Percentiles rank a stretch among this genome's conserved stretches.
Evolutionary conservation across 257 asterid genomes (phyloP).

Genomic region (Petrea volubilis): DNA sequence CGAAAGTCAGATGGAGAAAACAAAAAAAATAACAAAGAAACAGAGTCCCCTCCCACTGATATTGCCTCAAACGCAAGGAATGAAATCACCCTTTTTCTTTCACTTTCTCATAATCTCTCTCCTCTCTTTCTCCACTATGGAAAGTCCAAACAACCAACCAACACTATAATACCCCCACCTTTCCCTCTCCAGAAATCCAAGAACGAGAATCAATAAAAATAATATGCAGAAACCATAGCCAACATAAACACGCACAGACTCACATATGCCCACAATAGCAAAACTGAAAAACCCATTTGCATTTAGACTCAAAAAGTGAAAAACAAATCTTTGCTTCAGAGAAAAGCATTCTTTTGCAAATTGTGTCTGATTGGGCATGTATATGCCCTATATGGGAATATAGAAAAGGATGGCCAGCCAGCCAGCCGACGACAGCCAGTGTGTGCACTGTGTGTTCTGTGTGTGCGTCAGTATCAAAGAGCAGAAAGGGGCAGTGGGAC

Average conservation of each 20-base stretch:
- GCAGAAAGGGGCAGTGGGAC: conserved; percentile 28
- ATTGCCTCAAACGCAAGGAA: background rate
- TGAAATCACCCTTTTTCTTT: background rate
- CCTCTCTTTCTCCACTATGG: conserved; percentile 25
- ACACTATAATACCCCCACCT: conserved; percentile 8
- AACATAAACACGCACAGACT: conserved; percentile 21
- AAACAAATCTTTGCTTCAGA: conserved; percentile 25
- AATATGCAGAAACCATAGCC: conserved; percentile 3
- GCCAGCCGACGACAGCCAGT: conserved; percentile 37
- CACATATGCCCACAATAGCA: conserved; percentile 27
- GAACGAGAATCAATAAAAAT: conserved; percentile 27
- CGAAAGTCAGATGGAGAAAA: conserved; percentile 28
- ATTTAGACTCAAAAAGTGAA: conserved; percentile 3
- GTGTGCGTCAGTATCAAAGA: conserved; percentile 48
- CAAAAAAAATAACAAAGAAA: conserved; percentile 22
- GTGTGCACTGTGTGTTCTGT: conserved; percentile 27
- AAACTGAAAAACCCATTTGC: conserved; percentile 13
- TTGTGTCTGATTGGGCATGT: conserved; percentile 3
- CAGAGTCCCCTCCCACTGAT: conserved; percentile 4
- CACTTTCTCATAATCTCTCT: conserved; percentile 6
- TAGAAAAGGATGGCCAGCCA: conserved; percentile 21
- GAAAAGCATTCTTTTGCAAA: conserved; percentile 13
- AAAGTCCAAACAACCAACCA: conserved; percentile 36
- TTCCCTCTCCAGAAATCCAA: conserved; percentile 22
- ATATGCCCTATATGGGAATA: no score